Percentiles rank a stretch among this genome's conserved stretches.
phyloP scores from a whole-genome alignment of 108 stramenopile species.

The Seminavis robusta region DNA sequence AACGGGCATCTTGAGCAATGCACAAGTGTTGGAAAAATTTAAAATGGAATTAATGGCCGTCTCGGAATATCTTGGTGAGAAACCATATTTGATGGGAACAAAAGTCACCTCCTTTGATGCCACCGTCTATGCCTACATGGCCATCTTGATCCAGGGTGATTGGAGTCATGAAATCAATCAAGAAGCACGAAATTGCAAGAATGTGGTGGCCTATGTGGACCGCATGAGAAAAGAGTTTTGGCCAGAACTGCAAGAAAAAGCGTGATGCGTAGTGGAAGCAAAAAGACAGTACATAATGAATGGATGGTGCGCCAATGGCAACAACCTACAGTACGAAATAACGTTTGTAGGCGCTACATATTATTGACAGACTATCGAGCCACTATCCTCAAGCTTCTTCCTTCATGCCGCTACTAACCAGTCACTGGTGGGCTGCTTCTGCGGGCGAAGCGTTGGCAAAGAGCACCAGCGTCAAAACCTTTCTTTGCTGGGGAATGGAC shows the following conservation, averaged over 20 bases:
- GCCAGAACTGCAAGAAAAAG: neutral
- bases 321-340: no score
- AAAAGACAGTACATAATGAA: no score
- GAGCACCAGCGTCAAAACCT: no score
- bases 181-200: neutral
- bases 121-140: slow-evolving; percentile 4
- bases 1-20: neutral
- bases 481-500: no score
- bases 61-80: neutral
- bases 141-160: neutral
- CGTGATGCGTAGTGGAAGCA: no score
- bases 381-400: no score
- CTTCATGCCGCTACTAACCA: no score
- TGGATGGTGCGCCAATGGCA: no score
- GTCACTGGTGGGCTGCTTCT: no score
- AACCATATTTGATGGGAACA: neutral
- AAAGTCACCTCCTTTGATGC: slow-evolving; percentile 1
- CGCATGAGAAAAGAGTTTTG: slow-evolving; percentile 5
- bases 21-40: neutral
- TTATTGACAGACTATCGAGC: no score
- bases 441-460: no score
- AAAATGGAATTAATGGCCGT: neutral
- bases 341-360: no score
- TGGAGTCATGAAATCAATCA: neutral
- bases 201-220: slow-evolving; percentile 6